phyloP scores from a whole-genome alignment of 176 grass and related monocot species.

The Carex parvula region DNA sequence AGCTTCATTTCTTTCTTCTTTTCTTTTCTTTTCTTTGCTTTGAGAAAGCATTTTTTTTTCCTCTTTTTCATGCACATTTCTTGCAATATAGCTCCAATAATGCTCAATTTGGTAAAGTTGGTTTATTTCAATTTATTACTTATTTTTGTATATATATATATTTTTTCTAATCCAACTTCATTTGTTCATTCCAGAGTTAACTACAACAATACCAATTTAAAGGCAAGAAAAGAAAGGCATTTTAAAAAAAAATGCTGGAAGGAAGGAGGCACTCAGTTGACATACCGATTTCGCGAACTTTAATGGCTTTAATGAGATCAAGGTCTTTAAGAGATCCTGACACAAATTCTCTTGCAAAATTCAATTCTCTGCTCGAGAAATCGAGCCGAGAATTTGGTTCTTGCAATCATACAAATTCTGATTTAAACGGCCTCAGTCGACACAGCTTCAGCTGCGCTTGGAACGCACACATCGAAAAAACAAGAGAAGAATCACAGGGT shows the following conservation, averaged over 20 bases:
- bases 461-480: slow-evolving; percentile 42
- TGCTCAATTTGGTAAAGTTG: not conserved
- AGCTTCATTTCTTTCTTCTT: not conserved
- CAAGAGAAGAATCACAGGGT: slow-evolving; percentile 46
- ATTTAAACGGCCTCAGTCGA: slow-evolving; percentile 39
- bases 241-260: slow-evolving; percentile 58
- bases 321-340: slow-evolving; percentile 94
- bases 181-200: not conserved
- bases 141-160: too few relatives aligned
- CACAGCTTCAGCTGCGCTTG: slow-evolving; percentile 65
- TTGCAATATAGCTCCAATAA: not conserved
- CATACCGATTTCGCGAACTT: slow-evolving; percentile 75
- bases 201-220: not conserved
- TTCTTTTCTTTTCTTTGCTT: not conserved
- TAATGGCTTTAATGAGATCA: slow-evolving; percentile 75
- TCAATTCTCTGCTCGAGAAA: slow-evolving; percentile 51
- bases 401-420: slow-evolving; percentile 33
- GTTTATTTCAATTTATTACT: not conserved
- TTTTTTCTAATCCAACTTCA: not conserved
- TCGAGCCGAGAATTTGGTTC: slow-evolving; percentile 55
- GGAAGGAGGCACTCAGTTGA: slow-evolving; percentile 79
- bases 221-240: not conserved
- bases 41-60: not conserved
- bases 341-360: slow-evolving; percentile 85
- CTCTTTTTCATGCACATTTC: slow-evolving; percentile 11